Percentiles rank a stretch among this genome's conserved stretches.
Conservation (phyloP, 345 rosid genomes). For the Rhodamnia argentea region DNA sequence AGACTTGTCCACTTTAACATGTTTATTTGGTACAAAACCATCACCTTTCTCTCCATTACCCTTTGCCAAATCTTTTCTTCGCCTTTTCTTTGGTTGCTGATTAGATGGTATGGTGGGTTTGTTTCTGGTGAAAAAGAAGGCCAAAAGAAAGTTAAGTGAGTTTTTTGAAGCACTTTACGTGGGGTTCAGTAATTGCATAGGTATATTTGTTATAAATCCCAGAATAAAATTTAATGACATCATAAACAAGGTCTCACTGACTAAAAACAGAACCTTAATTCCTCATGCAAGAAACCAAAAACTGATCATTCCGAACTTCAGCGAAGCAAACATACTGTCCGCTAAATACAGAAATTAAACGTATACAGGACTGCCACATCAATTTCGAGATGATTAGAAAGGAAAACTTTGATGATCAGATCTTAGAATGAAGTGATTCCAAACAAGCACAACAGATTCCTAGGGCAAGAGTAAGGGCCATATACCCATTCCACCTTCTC, state of each 20-base stretch:
- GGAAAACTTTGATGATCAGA: not conserved
- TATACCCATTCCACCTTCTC: not conserved
- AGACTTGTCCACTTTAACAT: constrained; percentile 39
- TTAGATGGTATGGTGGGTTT: constrained; percentile 42
- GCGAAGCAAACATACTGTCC: not conserved
- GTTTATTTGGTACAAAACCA: constrained; percentile 34
- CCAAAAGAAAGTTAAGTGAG: constrained; percentile 1
- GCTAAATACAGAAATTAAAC: not conserved
- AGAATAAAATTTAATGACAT: not conserved
- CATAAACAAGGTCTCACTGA: not conserved
- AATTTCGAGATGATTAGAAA: not conserved
- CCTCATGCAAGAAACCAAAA: not conserved
- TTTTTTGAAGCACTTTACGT: not conserved
- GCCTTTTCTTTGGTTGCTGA: constrained; percentile 73
- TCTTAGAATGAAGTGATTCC: not conserved
- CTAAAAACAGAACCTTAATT: not conserved
- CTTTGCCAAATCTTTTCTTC: constrained; percentile 58
- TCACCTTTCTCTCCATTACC: constrained; percentile 38
- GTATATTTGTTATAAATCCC: not conserved
- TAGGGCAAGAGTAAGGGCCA: not conserved
- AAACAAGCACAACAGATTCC: not conserved
- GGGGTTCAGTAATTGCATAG: not conserved
- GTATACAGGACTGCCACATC: not conserved
- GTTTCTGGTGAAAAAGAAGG: constrained; percentile 27
- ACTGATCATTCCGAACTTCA: not conserved